These are phyloP conservation scores for Euphorbia schlechtendalii DNA, from an alignment of 441 rosid species.

Conservation along the genomic window DNA sequence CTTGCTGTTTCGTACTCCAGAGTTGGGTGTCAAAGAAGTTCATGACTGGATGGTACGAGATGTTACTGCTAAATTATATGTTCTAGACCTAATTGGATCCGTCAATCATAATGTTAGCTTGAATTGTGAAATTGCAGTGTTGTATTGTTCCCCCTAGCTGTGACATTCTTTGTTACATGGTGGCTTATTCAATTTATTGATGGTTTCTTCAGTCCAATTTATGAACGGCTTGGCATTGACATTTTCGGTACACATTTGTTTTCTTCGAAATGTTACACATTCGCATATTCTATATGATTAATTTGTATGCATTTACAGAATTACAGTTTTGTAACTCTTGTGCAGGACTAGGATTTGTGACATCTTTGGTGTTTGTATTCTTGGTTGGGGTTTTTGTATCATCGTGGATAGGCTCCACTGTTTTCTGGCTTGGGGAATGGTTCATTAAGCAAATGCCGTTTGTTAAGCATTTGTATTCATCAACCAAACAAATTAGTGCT, in stretches of 20 bases:
- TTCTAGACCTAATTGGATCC: slow-evolving; percentile 10
- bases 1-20: slow-evolving; percentile 78
- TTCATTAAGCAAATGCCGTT: slow-evolving; percentile 92
- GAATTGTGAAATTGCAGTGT: slow-evolving; percentile 52
- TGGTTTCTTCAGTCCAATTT: slow-evolving; percentile 91
- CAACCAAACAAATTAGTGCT: slow-evolving; percentile 92
- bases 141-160: slow-evolving; percentile 87
- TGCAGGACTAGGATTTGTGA: slow-evolving; percentile 93
- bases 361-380: slow-evolving; percentile 78
- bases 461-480: slow-evolving; percentile 78
- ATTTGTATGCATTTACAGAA: background rate
- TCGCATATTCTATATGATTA: slow-evolving; percentile 1
- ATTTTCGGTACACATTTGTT: slow-evolving; percentile 54
- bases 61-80: slow-evolving; percentile 8
- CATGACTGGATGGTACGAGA: slow-evolving; percentile 88
- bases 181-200: slow-evolving; percentile 96
- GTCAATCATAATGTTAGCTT: slow-evolving; percentile 22
- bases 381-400: slow-evolving; percentile 88
- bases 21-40: slow-evolving; percentile 97
- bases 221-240: slow-evolving; percentile 78
- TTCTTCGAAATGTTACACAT: background rate
- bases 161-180: slow-evolving; percentile 93
- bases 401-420: slow-evolving; percentile 90
- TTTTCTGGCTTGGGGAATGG: slow-evolving; percentile 89
- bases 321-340: slow-evolving; percentile 14